Conservation (phyloP, 305 asterid genomes). For the Withania somnifera region DNA sequence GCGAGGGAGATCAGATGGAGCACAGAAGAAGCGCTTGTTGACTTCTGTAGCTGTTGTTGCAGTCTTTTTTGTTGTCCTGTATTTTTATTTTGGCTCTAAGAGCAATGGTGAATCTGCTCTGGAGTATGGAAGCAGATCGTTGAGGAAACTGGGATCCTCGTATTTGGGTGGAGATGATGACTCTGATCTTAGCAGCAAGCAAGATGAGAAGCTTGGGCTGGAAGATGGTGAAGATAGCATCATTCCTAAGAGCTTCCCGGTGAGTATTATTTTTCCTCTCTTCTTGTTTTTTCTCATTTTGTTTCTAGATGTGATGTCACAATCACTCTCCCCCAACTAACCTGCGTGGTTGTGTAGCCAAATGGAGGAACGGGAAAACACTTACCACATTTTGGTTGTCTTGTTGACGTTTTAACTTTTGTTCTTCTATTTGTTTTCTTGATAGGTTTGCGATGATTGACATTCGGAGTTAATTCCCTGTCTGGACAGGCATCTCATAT, state of each 20-base stretch:
- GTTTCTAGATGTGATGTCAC: background rate
- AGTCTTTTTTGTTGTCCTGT: conserved; percentile 51
- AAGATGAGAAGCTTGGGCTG: conserved; percentile 58
- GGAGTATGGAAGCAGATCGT: conserved; percentile 78
- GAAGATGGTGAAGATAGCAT: conserved; percentile 58
- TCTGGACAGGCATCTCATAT: conserved; percentile 77
- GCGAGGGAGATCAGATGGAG: conserved; percentile 80
- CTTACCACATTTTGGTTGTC: background rate
- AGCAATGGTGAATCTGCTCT: conserved; percentile 67
- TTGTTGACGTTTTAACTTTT: background rate
- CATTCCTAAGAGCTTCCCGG: conserved; percentile 61
- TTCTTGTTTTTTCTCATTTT: background rate
- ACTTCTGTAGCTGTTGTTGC: conserved; percentile 45
- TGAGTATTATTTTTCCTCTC: conserved; percentile 23
- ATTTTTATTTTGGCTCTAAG: conserved; percentile 61
- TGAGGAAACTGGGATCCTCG: conserved; percentile 69
- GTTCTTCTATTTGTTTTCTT: background rate
- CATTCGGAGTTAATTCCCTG: conserved; percentile 85
- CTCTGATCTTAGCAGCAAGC: conserved; percentile 54
- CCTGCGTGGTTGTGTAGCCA: background rate
- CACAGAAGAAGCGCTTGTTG: conserved; percentile 64
- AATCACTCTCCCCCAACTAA: background rate
- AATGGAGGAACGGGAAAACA: background rate
- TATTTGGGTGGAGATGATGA: conserved; percentile 84
- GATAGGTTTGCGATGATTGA: conserved; percentile 78